Base-by-base conservation (phyloP, 495 filamentous ascomycete species). In the Xylaria cubensis region DNA sequence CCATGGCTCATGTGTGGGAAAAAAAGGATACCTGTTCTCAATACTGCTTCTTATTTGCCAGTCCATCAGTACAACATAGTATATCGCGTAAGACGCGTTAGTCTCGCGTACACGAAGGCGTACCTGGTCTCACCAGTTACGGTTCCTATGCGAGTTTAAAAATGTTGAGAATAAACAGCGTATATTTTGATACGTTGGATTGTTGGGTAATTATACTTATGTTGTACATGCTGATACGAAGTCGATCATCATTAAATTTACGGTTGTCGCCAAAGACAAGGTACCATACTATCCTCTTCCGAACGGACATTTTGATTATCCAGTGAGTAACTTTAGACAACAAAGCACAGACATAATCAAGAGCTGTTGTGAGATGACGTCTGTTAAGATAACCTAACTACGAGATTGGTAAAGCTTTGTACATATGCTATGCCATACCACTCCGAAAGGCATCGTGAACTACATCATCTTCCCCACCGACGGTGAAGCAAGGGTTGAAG, bases 161-260 rank as follows among this genome's bases (percentile, higher is more conserved):
- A 39, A 39, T 39, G 36, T 39, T 19, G 21, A 50, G 19, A 13
- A 48, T 13, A 29, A 48, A 21, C 7, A 65, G 21, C 39, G 39
- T 39, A 41, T 34, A 62, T 17, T 56, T 26, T 17, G 26, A 56
- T 56, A 32, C 4, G 4, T 56, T 32, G 24, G n/a, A 12, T 62
- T 62, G 29, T 42, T 63, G 39, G n/a, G 19, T 41, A 7, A 21
- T 42, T 63, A 64, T 44, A 26, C 46, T 63, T 63, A 64, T 64
- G 39, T 64, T 56, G 10, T 63, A 26, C 62, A n/a, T 50, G 42
- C 15, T 15, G 19, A 19, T 61, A 61, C 29, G 17, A 32, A 36
- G 50, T 53, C 21, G 53, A 56, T 56, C 24, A 17, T 55, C 4
- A 55, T 4, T 13, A 26, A 55, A 10, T 12, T 39, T n/a, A 13